Base-by-base conservation (phyloP, 495 filamentous ascomycete species). In the Staphylotrichum tortipilum region DNA sequence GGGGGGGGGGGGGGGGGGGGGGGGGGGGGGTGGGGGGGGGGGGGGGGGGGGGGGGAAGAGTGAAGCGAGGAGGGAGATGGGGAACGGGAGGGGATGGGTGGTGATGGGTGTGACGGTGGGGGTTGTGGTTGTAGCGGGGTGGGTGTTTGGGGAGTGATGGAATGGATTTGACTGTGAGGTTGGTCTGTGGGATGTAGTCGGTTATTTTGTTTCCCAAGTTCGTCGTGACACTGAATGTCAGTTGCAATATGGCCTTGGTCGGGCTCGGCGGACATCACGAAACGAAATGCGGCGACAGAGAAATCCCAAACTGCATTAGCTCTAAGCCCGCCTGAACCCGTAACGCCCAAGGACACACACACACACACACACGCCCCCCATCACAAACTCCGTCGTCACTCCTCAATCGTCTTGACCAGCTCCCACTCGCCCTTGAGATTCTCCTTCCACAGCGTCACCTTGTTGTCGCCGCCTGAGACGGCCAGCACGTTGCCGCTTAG, bases 401-500 rank as follows among this genome's bases (percentile, higher is more conserved):
- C 92, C 68, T 95, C 91, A 64, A 98, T 89, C 55, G 86, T 87
- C 76, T 92, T 94, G 39, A 96, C 88, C 59, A 83, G 87, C 73
- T 97, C 90, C 92, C 92, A 98, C 62, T 83, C 80, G 33, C 81
- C 80, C 62, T 76, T 82, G 50, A 88, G 63, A 57, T 85, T 84
- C 74, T 92, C 86, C 72, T 86, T 89, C 87, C 85, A 91, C 51
- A 92, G 63, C 47, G 81, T 91, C 28, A 97, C 90, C 71, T 91
- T 89, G 71, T 99, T 99, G 72, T 99, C 91, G n/a, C 83, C 88
- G 6, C 86, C 85, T 58, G 81, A 86, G 47, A 94, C 89, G 12
- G 94, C 94, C 56, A 99, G 74, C 31, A 97, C 92, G 70, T 99
- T 99, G 18, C 94, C 94, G 69, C 88, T 95, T 56, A 96, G 76